Percentiles rank a stretch among this genome's conserved stretches.
phyloP scores from a whole-genome alignment of 2,329 filamentous ascomycete genomes.

The Scopulariopsis brevicaulis region DNA sequence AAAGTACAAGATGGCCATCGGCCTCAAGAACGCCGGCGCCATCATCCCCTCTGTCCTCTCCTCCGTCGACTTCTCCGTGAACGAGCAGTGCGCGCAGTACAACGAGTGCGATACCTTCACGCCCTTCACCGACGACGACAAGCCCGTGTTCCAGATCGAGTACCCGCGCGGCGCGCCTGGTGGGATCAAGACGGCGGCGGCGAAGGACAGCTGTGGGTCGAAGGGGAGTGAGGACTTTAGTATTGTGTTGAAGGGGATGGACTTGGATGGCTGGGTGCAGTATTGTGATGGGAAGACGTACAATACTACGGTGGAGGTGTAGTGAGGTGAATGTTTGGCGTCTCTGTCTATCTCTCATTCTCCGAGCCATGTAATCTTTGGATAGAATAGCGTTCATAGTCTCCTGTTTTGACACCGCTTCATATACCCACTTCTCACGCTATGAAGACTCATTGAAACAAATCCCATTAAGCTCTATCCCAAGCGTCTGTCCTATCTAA shows the following conservation, averaged over 20 bases:
- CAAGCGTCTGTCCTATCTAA: too few relatives aligned
- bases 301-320: slow-evolving; percentile 9
- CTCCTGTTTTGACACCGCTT: too few relatives aligned
- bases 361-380: background rate
- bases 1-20: slow-evolving; percentile 44
- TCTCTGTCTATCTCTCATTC: background rate
- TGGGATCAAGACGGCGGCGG: slow-evolving; percentile 17
- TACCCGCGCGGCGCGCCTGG: slow-evolving; percentile 43
- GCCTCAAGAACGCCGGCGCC: slow-evolving; percentile 56
- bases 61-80: slow-evolving; percentile 53
- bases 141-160: slow-evolving; percentile 66
- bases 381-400: background rate
- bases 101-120: slow-evolving; percentile 46
- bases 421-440: too few relatives aligned
- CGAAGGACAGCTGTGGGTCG: slow-evolving; percentile 27
- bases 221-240: slow-evolving; percentile 40
- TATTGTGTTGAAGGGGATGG: slow-evolving; percentile 54
- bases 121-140: slow-evolving; percentile 45
- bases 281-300: slow-evolving; percentile 32
- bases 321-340: background rate
- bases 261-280: slow-evolving; percentile 51
- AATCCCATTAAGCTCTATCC: too few relatives aligned
- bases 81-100: slow-evolving; percentile 56
- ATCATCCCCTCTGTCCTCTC: slow-evolving; percentile 39
- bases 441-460: too few relatives aligned